Conservation (phyloP, 768 basidiomycete species). For the Trametes sanguinea region DNA sequence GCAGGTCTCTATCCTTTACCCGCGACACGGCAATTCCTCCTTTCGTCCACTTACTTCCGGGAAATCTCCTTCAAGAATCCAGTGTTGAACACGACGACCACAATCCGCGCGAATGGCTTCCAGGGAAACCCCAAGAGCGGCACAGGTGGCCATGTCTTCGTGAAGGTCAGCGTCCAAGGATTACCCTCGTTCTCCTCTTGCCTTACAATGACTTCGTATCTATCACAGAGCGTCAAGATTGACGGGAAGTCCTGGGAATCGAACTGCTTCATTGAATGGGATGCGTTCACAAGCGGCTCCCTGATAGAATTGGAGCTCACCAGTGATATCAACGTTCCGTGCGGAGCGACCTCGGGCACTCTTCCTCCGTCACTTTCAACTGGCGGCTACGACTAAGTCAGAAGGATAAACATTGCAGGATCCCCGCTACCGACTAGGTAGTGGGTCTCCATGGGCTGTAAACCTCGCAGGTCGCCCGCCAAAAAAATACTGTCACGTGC, state of each 20-base stretch:
- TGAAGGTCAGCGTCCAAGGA: slow-evolving; percentile 45
- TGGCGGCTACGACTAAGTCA: slow-evolving; percentile 47
- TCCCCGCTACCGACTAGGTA: no score
- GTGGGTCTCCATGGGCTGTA: no score
- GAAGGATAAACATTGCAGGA: no score
- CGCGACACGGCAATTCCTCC: slow-evolving; percentile 56
- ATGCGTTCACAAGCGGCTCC: slow-evolving; percentile 55
- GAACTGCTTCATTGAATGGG: slow-evolving; percentile 68
- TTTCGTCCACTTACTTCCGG: slow-evolving; percentile 63
- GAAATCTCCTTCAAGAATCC: slow-evolving; percentile 63
- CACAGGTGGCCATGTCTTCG: slow-evolving; percentile 55
- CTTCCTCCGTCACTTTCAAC: slow-evolving; percentile 66
- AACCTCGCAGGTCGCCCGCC: no score
- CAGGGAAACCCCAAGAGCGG: slow-evolving; percentile 52
- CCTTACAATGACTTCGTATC: not conserved
- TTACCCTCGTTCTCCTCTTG: not conserved
- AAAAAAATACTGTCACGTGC: no score
- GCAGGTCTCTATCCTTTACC: slow-evolving; percentile 65
- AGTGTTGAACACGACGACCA: slow-evolving; percentile 55
- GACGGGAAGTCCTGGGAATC: slow-evolving; percentile 60
- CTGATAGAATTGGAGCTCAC: slow-evolving; percentile 58
- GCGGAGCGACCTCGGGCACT: slow-evolving; percentile 47
- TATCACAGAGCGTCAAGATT: slow-evolving; percentile 52
- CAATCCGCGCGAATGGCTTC: slow-evolving; percentile 53
- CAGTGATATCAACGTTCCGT: slow-evolving; percentile 52